These are phyloP conservation scores for Dipodascus albidus DNA, from an alignment of 805 yeast genomes.

Conservation along the genomic window DNA sequence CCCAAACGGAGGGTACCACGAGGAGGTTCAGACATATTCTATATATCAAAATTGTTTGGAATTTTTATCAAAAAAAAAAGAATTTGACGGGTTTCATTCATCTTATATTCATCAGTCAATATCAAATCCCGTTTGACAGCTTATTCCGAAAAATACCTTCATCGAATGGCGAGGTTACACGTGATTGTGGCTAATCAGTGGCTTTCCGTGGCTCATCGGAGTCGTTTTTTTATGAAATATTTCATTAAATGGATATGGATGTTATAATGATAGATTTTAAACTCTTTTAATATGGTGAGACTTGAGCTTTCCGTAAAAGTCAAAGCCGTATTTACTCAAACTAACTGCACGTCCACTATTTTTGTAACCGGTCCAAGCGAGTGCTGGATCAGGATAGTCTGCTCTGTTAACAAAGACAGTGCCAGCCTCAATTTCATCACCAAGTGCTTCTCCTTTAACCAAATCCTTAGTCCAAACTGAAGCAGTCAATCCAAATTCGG, in stretches of 20 bases:
- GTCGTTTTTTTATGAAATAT: no score
- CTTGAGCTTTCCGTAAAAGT: conserved; percentile 25
- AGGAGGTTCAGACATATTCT: conserved; percentile 11
- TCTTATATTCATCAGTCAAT: no score
- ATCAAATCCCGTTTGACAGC: no score
- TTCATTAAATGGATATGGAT: no score
- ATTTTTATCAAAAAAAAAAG: neutral
- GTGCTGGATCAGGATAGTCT: conserved; percentile 50
- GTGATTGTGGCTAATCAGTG: neutral
- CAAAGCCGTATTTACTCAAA: conserved; percentile 53
- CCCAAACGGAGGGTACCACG: conserved; percentile 54
- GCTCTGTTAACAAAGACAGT: conserved; percentile 54
- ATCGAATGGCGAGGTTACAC: neutral
- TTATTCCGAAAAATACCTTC: neutral
- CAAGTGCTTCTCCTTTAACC: conserved; percentile 55
- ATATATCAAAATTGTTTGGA: neutral
- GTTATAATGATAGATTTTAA: no score
- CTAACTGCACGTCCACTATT: conserved; percentile 65
- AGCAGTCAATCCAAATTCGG: conserved; percentile 79
- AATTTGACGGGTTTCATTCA: no score
- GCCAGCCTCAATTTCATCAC: conserved; percentile 49
- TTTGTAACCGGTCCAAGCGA: conserved; percentile 70
- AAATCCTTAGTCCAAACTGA: conserved; percentile 69
- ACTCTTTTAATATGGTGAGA: conserved; percentile 23
- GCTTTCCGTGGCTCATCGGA: neutral